Conservation (phyloP, 805 yeast genomes). For the Cyberlindnera mississippiensis region DNA sequence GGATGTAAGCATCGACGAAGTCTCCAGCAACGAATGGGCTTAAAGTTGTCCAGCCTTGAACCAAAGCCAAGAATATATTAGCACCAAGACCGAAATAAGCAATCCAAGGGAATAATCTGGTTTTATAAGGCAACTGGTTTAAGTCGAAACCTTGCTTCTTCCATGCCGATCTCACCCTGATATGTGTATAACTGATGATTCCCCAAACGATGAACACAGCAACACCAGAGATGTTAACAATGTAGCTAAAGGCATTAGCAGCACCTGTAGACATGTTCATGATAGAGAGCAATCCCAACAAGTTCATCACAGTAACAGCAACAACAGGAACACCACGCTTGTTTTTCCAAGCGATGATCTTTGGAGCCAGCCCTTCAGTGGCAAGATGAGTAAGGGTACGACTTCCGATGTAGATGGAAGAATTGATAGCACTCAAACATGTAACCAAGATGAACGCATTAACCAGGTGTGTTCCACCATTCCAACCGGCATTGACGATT, state of each 20-base stretch:
- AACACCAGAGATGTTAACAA: constrained; percentile 68
- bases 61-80: constrained; percentile 38
- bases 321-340: constrained; percentile 60
- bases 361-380: constrained; percentile 57
- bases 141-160: constrained; percentile 60
- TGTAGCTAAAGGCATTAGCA: constrained; percentile 60
- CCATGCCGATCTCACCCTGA: constrained; percentile 66
- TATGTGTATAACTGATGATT: constrained; percentile 56
- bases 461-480: constrained; percentile 59
- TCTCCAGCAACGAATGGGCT: constrained; percentile 45
- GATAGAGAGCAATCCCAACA: constrained; percentile 61
- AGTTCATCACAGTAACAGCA: constrained; percentile 54
- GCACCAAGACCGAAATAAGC: constrained; percentile 38
- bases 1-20: constrained; percentile 59
- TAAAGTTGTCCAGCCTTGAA: constrained; percentile 49
- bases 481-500: constrained; percentile 62
- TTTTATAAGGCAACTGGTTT: constrained; percentile 66
- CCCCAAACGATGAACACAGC: constrained; percentile 76
- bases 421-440: constrained; percentile 65
- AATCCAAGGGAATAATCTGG: constrained; percentile 45
- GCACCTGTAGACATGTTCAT: constrained; percentile 54
- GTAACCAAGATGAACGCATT: constrained; percentile 68
- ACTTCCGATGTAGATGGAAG: constrained; percentile 65
- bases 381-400: constrained; percentile 65
- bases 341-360: constrained; percentile 45